These are phyloP conservation scores for Fraxinus baroniana DNA, from an alignment of 305 asterid genomes.

Conservation along the genomic window DNA sequence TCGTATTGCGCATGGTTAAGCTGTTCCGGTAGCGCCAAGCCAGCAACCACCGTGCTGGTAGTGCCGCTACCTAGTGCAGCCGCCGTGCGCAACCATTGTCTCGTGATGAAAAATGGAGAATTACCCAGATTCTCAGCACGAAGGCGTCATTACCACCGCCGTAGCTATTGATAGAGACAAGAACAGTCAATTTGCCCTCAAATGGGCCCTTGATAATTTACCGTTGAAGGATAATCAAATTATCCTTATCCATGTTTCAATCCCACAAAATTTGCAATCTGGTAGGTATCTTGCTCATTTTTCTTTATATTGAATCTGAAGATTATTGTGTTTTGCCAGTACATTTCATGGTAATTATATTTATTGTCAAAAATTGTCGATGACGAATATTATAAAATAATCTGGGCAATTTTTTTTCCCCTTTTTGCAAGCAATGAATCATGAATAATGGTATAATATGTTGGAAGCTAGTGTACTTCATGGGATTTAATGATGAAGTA, in stretches of 20 bases:
- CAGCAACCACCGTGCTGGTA: slow-evolving; percentile 1
- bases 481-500: not conserved
- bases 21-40: not conserved
- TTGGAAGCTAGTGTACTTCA: not conserved
- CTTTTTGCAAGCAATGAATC: not conserved
- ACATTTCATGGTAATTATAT: not conserved
- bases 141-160: slow-evolving; percentile 33
- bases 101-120: slow-evolving; percentile 12
- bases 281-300: not conserved
- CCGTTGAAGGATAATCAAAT: slow-evolving; percentile 39
- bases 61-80: slow-evolving; percentile 2
- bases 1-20: not conserved
- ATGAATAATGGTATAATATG: not conserved
- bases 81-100: slow-evolving; percentile 10
- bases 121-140: slow-evolving; percentile 23
- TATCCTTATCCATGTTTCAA: slow-evolving; percentile 63
- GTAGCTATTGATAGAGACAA: slow-evolving; percentile 79
- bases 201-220: slow-evolving; percentile 73
- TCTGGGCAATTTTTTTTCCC: not conserved
- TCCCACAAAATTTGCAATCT: slow-evolving; percentile 25
- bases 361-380: not conserved
- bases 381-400: not conserved
- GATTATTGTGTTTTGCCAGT: not conserved
- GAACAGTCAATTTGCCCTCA: slow-evolving; percentile 78
- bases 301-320: not conserved